Percentiles rank a stretch among this genome's conserved stretches.
Conservation (phyloP, 352 stramenopile species). For the Globisporangium middletonii region DNA sequence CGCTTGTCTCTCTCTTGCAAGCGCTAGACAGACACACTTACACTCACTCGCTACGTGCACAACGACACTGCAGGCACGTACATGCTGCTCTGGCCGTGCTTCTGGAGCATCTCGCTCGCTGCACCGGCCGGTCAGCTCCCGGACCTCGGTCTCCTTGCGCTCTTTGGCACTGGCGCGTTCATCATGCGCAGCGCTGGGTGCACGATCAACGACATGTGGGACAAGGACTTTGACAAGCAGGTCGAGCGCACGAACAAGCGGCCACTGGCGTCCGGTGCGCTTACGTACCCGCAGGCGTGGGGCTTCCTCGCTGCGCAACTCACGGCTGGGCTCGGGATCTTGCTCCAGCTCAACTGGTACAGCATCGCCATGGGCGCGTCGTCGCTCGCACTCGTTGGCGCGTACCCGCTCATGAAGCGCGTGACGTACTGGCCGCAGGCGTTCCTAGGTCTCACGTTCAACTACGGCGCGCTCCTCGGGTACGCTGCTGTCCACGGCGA, state of each 20-base stretch:
- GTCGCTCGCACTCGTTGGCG: conserved; percentile 91
- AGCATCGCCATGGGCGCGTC: conserved; percentile 91
- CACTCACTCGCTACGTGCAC: background rate
- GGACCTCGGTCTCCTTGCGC: conserved; percentile 71
- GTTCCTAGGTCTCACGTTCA: conserved; percentile 97
- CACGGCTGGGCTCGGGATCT: conserved; percentile 86
- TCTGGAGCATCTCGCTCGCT: conserved; percentile 96
- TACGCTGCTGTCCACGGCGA: conserved; percentile 85
- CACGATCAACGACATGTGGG: conserved; percentile 99
- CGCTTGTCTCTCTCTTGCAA: background rate
- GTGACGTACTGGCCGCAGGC: conserved; percentile 97
- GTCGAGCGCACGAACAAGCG: conserved; percentile 94
- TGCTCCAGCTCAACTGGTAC: conserved; percentile 94
- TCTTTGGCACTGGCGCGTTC: conserved; percentile 89
- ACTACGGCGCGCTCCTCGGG: conserved; percentile 96
- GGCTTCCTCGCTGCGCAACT: conserved; percentile 94
- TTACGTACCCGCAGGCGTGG: conserved; percentile 90
- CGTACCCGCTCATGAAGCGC: conserved; percentile 98
- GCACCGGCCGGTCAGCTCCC: conserved; percentile 72
- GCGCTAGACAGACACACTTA: background rate
- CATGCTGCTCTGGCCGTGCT: conserved; percentile 96
- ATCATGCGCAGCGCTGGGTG: conserved; percentile 97
- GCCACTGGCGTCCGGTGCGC: conserved; percentile 88
- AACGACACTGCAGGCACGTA: conserved; percentile 63
- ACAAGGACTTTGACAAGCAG: conserved; percentile 95